Conservation (phyloP, 192 early-diverging fungal species). For the Linnemannia zychae region DNA sequence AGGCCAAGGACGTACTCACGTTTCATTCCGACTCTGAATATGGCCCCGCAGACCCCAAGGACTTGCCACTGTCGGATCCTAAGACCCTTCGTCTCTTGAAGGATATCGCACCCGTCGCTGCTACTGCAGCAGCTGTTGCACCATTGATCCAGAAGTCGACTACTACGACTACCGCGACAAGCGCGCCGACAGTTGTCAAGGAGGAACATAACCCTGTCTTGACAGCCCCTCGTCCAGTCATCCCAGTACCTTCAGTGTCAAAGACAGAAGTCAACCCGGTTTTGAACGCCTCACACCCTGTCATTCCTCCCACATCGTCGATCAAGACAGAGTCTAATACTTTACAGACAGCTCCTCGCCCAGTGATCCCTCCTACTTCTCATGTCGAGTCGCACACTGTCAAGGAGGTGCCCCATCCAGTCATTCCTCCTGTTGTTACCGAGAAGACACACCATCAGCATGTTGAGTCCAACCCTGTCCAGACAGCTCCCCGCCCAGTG, state of each 20-base stretch:
- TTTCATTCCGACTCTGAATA: neutral
- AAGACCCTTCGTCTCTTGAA: neutral
- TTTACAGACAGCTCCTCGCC: neutral
- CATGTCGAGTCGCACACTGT: too few species aligned
- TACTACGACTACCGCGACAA: neutral
- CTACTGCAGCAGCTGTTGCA: neutral
- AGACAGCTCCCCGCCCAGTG: neutral
- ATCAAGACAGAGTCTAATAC: neutral
- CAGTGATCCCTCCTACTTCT: neutral
- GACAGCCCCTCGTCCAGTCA: neutral
- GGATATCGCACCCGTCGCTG: neutral
- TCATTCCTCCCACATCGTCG: neutral
- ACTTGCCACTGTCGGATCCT: slow-evolving; percentile 13
- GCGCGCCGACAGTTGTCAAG: neutral
- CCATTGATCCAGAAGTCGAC: neutral
- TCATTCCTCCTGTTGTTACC: slow-evolving; percentile 3
- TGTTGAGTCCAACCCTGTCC: neutral
- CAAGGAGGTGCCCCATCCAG: neutral
- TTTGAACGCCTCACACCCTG: neutral
- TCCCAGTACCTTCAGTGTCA: neutral
- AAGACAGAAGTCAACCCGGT: neutral
- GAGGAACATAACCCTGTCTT: neutral
- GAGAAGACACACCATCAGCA: neutral
- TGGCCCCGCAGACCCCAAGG: slow-evolving; percentile 14
- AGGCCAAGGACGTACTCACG: neutral